A percentile compares a stretch with the other conserved stretches of the same genome.
Evolutionary conservation across 306 rosid genomes (phyloP).

Genomic region (Adenanthera pavonina): DNA sequence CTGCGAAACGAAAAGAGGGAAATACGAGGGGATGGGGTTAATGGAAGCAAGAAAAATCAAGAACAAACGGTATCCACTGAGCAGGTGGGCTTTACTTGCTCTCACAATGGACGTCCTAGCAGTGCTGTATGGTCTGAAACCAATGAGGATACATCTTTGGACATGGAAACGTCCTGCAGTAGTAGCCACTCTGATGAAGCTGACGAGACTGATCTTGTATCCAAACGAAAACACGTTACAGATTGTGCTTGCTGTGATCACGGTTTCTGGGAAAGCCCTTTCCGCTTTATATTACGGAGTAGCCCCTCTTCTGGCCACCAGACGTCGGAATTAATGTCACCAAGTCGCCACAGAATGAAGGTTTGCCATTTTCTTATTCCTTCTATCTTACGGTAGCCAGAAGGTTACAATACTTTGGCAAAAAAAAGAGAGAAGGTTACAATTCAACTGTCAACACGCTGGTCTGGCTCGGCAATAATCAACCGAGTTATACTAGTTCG

Average conservation of each 20-base stretch:
- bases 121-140: slow-evolving; percentile 76
- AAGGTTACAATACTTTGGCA: not conserved
- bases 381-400: not conserved
- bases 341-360: slow-evolving; percentile 58
- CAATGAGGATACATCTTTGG: slow-evolving; percentile 55
- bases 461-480: not conserved
- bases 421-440: not conserved
- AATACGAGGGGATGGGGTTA: slow-evolving; percentile 36
- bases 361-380: slow-evolving; percentile 48
- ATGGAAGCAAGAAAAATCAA: slow-evolving; percentile 10
- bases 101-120: slow-evolving; percentile 54
- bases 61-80: slow-evolving; percentile 11
- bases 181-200: slow-evolving; percentile 47
- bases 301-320: slow-evolving; percentile 58
- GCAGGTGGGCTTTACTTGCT: slow-evolving; percentile 42
- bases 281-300: slow-evolving; percentile 70
- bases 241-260: slow-evolving; percentile 40
- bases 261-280: slow-evolving; percentile 71
- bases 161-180: slow-evolving; percentile 55
- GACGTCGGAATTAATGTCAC: slow-evolving; percentile 74
- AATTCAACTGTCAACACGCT: not conserved
- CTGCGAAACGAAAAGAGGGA: slow-evolving; percentile 49
- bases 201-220: slow-evolving; percentile 39
- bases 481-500: slow-evolving; percentile 20
- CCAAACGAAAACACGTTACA: slow-evolving; percentile 23